Evolutionary conservation across 1,284 basidiomycete species (phyloP).

Genomic region (Erythrobasidium hasegawianum): DNA sequence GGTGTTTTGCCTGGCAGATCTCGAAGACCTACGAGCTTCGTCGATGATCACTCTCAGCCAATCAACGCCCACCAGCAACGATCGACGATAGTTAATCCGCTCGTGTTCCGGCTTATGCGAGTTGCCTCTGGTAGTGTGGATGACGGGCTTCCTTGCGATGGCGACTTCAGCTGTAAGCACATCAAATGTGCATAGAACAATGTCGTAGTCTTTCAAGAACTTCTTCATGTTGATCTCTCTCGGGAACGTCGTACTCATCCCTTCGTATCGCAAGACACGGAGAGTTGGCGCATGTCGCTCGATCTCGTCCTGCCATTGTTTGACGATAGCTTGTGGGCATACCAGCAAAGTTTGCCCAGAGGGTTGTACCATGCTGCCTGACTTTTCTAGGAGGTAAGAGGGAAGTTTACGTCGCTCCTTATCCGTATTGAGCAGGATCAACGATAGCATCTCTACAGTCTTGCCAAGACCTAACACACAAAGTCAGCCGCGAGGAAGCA

Average conservation of each 20-base stretch:
- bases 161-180: slow-evolving; percentile 38
- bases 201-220: slow-evolving; percentile 35
- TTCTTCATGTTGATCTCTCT: slow-evolving; percentile 4
- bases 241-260: slow-evolving; percentile 23
- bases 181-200: slow-evolving; percentile 44
- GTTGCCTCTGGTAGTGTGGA: slow-evolving; percentile 18
- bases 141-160: slow-evolving; percentile 40
- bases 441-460: slow-evolving; percentile 49
- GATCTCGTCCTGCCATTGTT: slow-evolving; percentile 43
- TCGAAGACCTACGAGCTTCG: slow-evolving; percentile 43
- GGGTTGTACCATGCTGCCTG: slow-evolving; percentile 39
- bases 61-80: slow-evolving; percentile 42
- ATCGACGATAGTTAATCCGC: slow-evolving; percentile 25
- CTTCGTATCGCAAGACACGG: slow-evolving; percentile 42
- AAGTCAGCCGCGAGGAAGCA: slow-evolving; percentile 39
- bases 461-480: slow-evolving; percentile 48
- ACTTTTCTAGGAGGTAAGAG: slow-evolving; percentile 34
- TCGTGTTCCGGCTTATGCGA: slow-evolving; percentile 25
- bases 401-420: slow-evolving; percentile 35
- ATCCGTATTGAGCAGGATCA: slow-evolving; percentile 44
- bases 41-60: slow-evolving; percentile 43
- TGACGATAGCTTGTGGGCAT: slow-evolving; percentile 41
- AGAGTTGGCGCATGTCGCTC: slow-evolving; percentile 40
- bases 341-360: slow-evolving; percentile 41
- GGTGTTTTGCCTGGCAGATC: too few species aligned